These are phyloP conservation scores for Mycena pura DNA, from an alignment of 768 basidiomycete species.

Conservation along the genomic window DNA sequence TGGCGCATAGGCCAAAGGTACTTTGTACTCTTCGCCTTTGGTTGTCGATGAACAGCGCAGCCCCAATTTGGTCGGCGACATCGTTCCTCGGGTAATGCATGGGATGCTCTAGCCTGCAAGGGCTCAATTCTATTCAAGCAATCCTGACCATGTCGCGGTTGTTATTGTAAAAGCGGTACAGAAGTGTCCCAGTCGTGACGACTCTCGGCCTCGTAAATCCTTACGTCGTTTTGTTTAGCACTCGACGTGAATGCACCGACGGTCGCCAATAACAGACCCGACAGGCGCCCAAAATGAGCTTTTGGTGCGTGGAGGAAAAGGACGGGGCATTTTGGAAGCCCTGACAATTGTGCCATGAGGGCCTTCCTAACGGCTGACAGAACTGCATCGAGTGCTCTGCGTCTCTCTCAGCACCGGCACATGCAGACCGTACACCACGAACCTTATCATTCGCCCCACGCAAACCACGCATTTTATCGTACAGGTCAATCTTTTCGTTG, in stretches of 20 bases:
- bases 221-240: background rate
- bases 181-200: slow-evolving; percentile 18
- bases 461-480: background rate
- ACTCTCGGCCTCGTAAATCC: background rate
- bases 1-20: background rate
- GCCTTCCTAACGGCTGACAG: no score
- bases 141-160: background rate
- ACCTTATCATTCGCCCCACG: no score
- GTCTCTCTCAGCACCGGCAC: no score
- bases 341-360: no score
- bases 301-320: background rate
- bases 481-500: background rate
- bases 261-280: background rate
- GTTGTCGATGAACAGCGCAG: background rate
- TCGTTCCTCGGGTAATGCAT: background rate
- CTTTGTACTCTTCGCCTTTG: background rate
- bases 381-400: no score
- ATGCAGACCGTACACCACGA: no score
- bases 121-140: no score
- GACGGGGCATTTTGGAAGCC: no score
- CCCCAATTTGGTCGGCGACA: background rate
- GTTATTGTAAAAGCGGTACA: background rate
- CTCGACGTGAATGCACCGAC: background rate
- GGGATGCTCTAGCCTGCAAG: background rate
- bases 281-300: background rate